Base-by-base conservation (phyloP, 1,284 basidiomycete genomes). In the Phellinidium pouzarii region DNA sequence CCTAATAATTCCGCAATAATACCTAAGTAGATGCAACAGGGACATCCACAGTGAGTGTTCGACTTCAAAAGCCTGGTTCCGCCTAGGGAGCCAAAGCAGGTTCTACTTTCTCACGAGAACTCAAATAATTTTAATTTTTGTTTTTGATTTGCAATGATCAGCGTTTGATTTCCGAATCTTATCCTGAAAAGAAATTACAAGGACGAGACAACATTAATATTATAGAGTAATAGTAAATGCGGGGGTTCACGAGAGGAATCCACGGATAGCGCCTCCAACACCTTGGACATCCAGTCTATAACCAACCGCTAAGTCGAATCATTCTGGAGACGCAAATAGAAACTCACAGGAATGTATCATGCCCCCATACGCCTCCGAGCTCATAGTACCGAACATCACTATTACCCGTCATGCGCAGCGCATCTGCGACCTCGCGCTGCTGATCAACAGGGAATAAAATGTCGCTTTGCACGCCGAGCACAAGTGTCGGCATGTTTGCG, bases 391-490 rank as follows among this genome's bases (percentile, higher is more conserved):
- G 87, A 27, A 99, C 96, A 56, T 78, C 73, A 19, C 80, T 70
- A 67, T 95, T 95, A 0, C 95, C 95, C 1, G 87, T 82, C 77
- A 94, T 80, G 55, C 92, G 78, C 58, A 99, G 69, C 26, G 94
- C 94, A 67, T 98, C 94, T 3, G 89, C 93, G 20, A 97, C 75
- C 70, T 99, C 95, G 26, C 95, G 76, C 68, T 99, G 96, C 70
- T 99, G 95, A 64, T 98, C 94, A 4, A 98, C 91, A 0, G 94
- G 92, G 70, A 99, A 98, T 22, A 99, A 72, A 38, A 98, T 94
- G 64, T 99, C 95, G 62, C 86, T 91, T 71, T 99, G 95, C 4
- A 97, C 95, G 17, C 96, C 96, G 9, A 99, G 77, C 1, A 99
- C 79, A 25, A 99, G 77, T 1, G 79, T 82, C 0, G 96, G 94